Evolutionary conservation across 108 stramenopile species (phyloP).

Genomic region (Fistulifera pelliculosa): DNA sequence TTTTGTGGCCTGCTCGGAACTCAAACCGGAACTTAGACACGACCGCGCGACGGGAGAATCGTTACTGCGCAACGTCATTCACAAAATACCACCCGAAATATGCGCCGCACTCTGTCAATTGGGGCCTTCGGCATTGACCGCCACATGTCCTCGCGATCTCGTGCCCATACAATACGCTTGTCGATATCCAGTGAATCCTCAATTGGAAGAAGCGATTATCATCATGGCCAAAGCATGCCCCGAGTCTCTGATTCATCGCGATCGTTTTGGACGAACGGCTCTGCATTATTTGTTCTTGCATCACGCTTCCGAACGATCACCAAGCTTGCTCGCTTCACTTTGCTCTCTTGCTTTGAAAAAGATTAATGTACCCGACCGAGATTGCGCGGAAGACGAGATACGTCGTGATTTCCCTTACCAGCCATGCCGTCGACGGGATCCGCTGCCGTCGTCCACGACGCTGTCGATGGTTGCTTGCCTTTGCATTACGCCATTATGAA

Average conservation of each 20-base stretch:
- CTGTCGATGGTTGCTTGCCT: conserved; percentile 36
- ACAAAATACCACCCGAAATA: conserved; percentile 24
- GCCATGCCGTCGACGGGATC: conserved; percentile 27
- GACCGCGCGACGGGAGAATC: conserved; percentile 24
- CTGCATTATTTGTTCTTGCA: conserved; percentile 62
- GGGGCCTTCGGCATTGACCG: conserved; percentile 23
- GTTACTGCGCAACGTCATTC: conserved; percentile 15
- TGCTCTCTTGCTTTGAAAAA: conserved; percentile 15
- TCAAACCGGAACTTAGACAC: conserved; percentile 27
- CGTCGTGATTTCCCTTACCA: conserved; percentile 22
- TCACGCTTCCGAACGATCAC: conserved; percentile 29
- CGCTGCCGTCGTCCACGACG: conserved; percentile 36
- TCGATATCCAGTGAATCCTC: conserved; percentile 20
- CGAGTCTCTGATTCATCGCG: conserved; percentile 30
- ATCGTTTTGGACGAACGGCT: conserved; percentile 47
- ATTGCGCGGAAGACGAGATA: neutral
- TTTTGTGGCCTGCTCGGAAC: conserved; percentile 20
- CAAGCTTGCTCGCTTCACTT: conserved; percentile 26
- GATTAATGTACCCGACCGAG: neutral
- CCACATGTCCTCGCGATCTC: conserved; percentile 24
- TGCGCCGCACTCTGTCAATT: conserved; percentile 50
- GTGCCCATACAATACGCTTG: conserved; percentile 36
- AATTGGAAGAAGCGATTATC: conserved; percentile 23
- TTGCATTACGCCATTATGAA: conserved; percentile 52
- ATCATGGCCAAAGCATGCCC: conserved; percentile 31